Conservation (phyloP, 306 rosid genomes). For the Prunus davidiana region DNA sequence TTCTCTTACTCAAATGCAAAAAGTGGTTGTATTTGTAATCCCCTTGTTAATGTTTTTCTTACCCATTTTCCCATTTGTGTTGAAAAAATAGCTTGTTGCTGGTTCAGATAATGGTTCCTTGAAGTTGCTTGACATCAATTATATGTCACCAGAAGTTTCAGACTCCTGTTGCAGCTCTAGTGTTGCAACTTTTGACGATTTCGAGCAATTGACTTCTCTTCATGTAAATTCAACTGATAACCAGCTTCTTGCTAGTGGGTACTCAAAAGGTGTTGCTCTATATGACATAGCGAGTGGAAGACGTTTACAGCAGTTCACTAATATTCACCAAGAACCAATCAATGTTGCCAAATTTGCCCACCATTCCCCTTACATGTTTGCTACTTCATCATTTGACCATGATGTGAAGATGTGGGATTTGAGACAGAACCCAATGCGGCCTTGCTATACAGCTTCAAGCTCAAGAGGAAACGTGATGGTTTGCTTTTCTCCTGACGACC, state of each 20-base stretch:
- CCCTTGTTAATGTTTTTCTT: neutral
- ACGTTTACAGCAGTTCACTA: conserved; percentile 58
- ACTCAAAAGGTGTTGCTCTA: conserved; percentile 67
- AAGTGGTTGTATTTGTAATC: neutral
- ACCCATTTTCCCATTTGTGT: conserved; percentile 1
- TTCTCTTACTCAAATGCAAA: neutral
- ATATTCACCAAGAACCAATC: conserved; percentile 71
- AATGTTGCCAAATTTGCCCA: conserved; percentile 71
- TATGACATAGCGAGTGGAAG: conserved; percentile 63
- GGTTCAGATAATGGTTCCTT: conserved; percentile 80
- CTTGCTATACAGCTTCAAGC: conserved; percentile 68
- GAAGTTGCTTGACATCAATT: conserved; percentile 62
- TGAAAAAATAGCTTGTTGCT: conserved; percentile 66
- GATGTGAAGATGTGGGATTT: conserved; percentile 88
- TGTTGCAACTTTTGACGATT: conserved; percentile 53
- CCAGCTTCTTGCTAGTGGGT: conserved; percentile 69
- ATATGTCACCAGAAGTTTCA: conserved; percentile 35
- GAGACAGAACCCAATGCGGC: conserved; percentile 60
- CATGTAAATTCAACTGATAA: conserved; percentile 74
- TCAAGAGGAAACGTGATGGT: conserved; percentile 81
- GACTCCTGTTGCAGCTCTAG: conserved; percentile 29
- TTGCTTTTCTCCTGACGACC: conserved; percentile 81
- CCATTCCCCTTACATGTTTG: conserved; percentile 65
- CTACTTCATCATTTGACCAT: conserved; percentile 75
- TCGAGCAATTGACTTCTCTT: conserved; percentile 71